Base-by-base conservation (phyloP, 2,329 filamentous ascomycete species). In the Monosporascus sp. region DNA sequence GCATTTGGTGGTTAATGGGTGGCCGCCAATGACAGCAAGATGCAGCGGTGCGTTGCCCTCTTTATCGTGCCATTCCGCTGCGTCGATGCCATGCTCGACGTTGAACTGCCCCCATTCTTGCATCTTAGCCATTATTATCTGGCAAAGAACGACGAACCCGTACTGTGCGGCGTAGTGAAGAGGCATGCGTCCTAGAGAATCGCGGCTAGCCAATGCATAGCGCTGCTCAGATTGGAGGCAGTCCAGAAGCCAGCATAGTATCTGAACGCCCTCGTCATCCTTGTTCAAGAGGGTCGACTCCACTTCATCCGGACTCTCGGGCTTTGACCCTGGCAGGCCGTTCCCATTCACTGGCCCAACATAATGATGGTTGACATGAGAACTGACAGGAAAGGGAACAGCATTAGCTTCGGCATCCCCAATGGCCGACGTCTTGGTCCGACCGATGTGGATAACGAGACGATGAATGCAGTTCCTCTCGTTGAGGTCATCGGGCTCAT, bases 151-250 rank as follows among this genome's bases (percentile, higher is more conserved):
- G 3, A 94, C 89, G 62, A 97, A 91, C 2, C 94, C 94, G 66
- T 95, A 96, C 67, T 97, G 91, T 0, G 94, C 93, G 3, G 91
- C 91, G 66, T 97, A 97, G 68, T 97, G 93, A 11, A 97, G 77
- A 1, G 93, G 91, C 15, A 93, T 80, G 5, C 93, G 87, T 3
- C 90, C 92, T 55, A 93, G 88, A 0, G 84, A 79, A 70, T 97
- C 93, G 54, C 80, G 84, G 14, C 82, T 81, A 48, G 80, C 75
- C 11, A 97, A 74, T 0, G 87, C 86, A 14, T 68, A 59, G 11
- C 86, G 82, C 60, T 97, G 93, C 9, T 80, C 74, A 0, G 81
- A 77, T 11, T 76, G 80, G 7, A 99, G 77, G 27, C 79, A 76
- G 47, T 91, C 85, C 5, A 99, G 76, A 3, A 86, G 66, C 52